Evolutionary conservation across 345 rosid species (phyloP), one percentile per base, ranked within the genome.

Genomic region (Luvunga scandens): DNA sequence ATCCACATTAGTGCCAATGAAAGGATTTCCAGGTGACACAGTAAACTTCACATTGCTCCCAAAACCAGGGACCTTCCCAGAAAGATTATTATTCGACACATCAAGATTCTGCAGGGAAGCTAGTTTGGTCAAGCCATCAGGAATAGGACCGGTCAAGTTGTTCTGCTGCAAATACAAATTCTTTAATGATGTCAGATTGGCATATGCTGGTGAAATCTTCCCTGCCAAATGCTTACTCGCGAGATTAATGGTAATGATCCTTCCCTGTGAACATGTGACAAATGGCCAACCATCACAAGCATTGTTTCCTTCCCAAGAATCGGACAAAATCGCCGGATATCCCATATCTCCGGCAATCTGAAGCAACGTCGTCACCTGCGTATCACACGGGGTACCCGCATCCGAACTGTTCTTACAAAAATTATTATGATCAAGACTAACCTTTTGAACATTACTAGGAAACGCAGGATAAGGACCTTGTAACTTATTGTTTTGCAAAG

Each of bases 21-120:
- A 75, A 50, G 78, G 78, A 56, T 75, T 75, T 9, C 98, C 98
- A 0, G 89, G 84, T 9, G 82, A 74, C 68, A 77, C 50, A 7
- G 6, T 59, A 48, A 91, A 75, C 84, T 87, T 90, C 61, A 93
- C 91, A 0, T 72, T 31, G 6, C 61, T 6, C 1, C 88, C 72
- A 70, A 93, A 91, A 60, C 59, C 25, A 0, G 94, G 97, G 33
- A 90, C 67, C 5, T 42, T 71, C 6, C 98, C 95, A 1, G 60
- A 79, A 70, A 94, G 91, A 77, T 94, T 90, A 81, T 94, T 94
- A 77, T 93, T 93, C 0, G 98, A 86, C 13, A 95, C 89, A 81
- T 93, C 91, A 75, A 95, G 77, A 53, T 66, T 16, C 79, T 78
- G 80, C 68, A 95, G 81, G 28, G 77, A 81, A 18, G 87, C 13